These are phyloP conservation scores for Cladosporium austrohemisphaericum DNA, from an alignment of 2,329 filamentous ascomycete genomes.

Conservation along the genomic window DNA sequence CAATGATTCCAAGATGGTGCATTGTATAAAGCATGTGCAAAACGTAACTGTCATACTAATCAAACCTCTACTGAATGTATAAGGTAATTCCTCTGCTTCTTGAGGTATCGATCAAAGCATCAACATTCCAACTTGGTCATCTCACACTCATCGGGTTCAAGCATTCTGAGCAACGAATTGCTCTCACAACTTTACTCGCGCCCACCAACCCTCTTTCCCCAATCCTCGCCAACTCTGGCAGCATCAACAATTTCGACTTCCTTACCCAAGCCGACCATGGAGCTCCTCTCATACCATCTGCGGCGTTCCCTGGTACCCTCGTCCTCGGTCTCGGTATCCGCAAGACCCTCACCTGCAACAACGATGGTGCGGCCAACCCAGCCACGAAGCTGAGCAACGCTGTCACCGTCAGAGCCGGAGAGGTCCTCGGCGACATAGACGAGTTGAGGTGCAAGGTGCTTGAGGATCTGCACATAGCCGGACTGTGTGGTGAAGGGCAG, in stretches of 20 bases:
- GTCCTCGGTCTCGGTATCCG: slow-evolving; percentile 68
- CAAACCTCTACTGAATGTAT: too few relatives aligned
- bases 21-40: too few relatives aligned
- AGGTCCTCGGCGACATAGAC: slow-evolving; percentile 76
- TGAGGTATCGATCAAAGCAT: too few relatives aligned
- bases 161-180: too few relatives aligned
- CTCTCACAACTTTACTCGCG: slow-evolving; percentile 32
- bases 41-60: too few relatives aligned
- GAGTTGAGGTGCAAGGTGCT: slow-evolving; percentile 77
- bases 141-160: too few relatives aligned
- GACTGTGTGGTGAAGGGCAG: slow-evolving; percentile 81
- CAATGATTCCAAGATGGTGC: too few relatives aligned
- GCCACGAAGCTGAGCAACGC: slow-evolving; percentile 62
- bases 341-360: slow-evolving; percentile 66
- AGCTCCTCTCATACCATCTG: slow-evolving; percentile 74
- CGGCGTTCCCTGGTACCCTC: slow-evolving; percentile 50
- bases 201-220: slow-evolving; percentile 72
- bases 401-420: slow-evolving; percentile 65
- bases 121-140: too few relatives aligned
- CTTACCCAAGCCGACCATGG: slow-evolving; percentile 79
- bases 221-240: slow-evolving; percentile 78
- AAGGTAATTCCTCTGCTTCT: too few relatives aligned
- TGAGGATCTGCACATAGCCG: slow-evolving; percentile 81
- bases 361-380: slow-evolving; percentile 62
- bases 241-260: slow-evolving; percentile 86